These are phyloP conservation scores for Backusella morwellensis DNA, from an alignment of 192 early-diverging fungal genomes.

Conservation along the genomic window DNA sequence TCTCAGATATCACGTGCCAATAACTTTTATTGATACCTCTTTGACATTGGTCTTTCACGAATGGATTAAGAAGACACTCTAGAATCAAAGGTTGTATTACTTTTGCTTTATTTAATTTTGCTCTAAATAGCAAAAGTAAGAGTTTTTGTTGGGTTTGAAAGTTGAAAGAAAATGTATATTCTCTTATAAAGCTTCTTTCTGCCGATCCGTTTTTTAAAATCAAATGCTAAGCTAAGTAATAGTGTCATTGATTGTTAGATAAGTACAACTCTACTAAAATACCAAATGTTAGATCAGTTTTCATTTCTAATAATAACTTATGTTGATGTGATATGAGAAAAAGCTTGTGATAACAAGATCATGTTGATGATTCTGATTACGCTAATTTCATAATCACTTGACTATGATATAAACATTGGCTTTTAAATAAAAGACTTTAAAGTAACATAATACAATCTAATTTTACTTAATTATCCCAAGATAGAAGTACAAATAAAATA, in stretches of 20 bases:
- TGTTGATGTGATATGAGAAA: not conserved
- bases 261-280: not conserved
- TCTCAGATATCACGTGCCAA: not conserved
- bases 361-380: not conserved
- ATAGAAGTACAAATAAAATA: not conserved
- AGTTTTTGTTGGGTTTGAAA: not conserved
- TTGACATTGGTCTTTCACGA: not conserved
- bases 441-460: not conserved
- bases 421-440: not conserved
- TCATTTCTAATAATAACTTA: not conserved
- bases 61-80: not conserved
- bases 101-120: not conserved
- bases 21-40: not conserved
- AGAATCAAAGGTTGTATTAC: not conserved
- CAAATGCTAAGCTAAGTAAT: not conserved
- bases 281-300: not conserved
- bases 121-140: not conserved
- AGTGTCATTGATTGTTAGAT: not conserved
- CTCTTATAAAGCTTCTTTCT: not conserved
- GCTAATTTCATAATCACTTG: not conserved
- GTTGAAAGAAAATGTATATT: not conserved
- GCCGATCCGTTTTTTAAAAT: not conserved
- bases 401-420: not conserved
- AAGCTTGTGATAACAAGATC: not conserved
- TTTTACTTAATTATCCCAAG: not conserved